Base-by-base conservation (phyloP, 2,329 filamentous ascomycete genomes). In the Beauveria medogensis region DNA sequence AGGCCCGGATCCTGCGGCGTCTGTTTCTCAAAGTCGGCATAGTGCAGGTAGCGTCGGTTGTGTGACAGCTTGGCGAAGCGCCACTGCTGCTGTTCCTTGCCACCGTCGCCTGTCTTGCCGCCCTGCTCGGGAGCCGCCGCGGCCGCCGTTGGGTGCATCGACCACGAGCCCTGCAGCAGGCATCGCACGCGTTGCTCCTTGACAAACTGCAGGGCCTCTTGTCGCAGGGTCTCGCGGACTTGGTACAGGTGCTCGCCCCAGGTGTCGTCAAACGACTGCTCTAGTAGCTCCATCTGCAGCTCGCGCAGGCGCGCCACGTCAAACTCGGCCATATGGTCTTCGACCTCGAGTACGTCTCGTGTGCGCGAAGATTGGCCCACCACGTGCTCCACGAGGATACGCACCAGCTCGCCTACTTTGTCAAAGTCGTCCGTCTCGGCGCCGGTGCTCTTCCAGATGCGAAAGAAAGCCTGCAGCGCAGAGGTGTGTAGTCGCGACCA, bases 151-250 rank as follows among this genome's bases (percentile, higher is more conserved):
- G 81, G 73, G 73, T 81, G 75, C 71, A 77, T 72, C 76, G 97
- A 99, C 94, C 94, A 99, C 10, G 89, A 87, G 7, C 94, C 94
- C 66, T 91, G 83, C 4, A 97, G 82, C 44, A 99, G 78, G 70
- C 92, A 97, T 59, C 94, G 84, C 63, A 97, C 90, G 43, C 94
- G 86, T 73, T 99, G 94, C 75, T 99, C 94, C 74, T 96, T 97
- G 74, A 97, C 90, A 70, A 99, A 99, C 69, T 96, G 91, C 59
- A 97, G 77, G 12, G 93, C 92, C 73, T 99, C 94, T 68, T 93
- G 87, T 67, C 91, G 89, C 50, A 97, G 81, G 72, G 96, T 91
- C 59, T 97, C 91, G 40, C 92, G 88, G n/a, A 96, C 90, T 74
- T 94, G 91, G 65, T 84, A 84, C 30, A 99, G 80, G 74, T 97